Evolutionary conservation across 2,329 filamentous ascomycete genomes (phyloP).

Genomic region (Colletotrichum coccodes): DNA sequence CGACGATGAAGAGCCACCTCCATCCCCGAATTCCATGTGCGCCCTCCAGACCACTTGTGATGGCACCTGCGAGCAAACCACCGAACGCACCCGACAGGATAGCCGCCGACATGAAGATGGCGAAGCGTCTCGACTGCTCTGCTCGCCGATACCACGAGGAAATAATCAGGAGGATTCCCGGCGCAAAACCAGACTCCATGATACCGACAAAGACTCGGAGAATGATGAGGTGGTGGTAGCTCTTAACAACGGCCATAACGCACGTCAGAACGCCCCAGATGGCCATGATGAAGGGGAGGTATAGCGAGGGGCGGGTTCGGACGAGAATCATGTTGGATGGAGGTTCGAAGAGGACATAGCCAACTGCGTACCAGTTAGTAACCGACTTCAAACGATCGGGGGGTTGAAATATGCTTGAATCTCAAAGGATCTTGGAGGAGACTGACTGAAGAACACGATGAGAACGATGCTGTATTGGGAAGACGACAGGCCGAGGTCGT

Average conservation of each 20-base stretch:
- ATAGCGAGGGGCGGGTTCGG: slow-evolving; percentile 12
- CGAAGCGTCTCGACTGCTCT: slow-evolving; percentile 48
- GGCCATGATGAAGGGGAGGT: slow-evolving; percentile 17
- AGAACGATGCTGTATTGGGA: slow-evolving; percentile 70
- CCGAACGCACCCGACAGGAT: slow-evolving; percentile 75
- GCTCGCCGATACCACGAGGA: slow-evolving; percentile 71
- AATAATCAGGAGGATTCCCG: slow-evolving; percentile 69
- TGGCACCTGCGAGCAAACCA: slow-evolving; percentile 69
- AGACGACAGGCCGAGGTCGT: slow-evolving; percentile 62
- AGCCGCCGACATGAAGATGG: slow-evolving; percentile 78
- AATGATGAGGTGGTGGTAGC: slow-evolving; percentile 40
- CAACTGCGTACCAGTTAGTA: slow-evolving; percentile 26
- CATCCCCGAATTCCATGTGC: slow-evolving; percentile 58
- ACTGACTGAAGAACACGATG: slow-evolving; percentile 67
- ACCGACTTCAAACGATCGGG: background rate
- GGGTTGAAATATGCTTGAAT: too few relatives aligned
- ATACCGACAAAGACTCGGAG: slow-evolving; percentile 60
- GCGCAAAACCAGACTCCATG: slow-evolving; percentile 68
- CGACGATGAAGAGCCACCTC: slow-evolving; percentile 68
- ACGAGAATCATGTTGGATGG: slow-evolving; percentile 30
- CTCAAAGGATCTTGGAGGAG: too few relatives aligned
- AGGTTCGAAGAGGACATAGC: slow-evolving; percentile 42
- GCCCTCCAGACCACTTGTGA: slow-evolving; percentile 65
- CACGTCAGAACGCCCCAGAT: slow-evolving; percentile 38
- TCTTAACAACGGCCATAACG: slow-evolving; percentile 36